These are phyloP conservation scores for Oryza meyeriana DNA, from an alignment of 176 grass and related monocot species.

Conservation along the genomic window DNA sequence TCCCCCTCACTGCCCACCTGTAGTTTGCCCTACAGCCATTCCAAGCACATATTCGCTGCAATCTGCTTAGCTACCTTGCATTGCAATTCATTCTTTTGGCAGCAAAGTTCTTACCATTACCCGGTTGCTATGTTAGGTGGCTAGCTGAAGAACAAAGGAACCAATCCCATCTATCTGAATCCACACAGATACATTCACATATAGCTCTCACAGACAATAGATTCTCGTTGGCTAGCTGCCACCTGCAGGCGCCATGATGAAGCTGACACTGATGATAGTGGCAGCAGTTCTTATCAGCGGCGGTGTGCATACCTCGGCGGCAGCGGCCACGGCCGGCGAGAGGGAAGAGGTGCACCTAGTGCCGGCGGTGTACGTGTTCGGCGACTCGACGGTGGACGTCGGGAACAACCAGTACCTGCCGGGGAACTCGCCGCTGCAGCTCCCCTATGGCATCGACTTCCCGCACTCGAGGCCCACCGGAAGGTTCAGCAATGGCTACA, in stretches of 20 bases:
- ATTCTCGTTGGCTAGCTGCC: background rate
- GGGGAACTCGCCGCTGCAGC: conserved; percentile 21
- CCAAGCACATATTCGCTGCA: conserved; percentile 47
- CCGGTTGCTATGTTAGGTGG: background rate
- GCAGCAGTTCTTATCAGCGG: background rate
- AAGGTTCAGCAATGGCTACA: conserved; percentile 74
- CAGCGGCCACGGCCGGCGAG: background rate
- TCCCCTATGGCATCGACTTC: conserved; percentile 65
- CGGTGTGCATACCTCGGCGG: background rate
- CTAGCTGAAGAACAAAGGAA: background rate
- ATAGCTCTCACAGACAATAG: background rate
- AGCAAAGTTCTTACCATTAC: background rate
- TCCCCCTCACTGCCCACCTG: background rate
- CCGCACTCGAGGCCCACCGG: conserved; percentile 38
- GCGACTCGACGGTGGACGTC: conserved; percentile 56
- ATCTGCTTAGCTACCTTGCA: conserved; percentile 28
- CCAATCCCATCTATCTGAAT: background rate
- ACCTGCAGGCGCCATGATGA: conserved; percentile 16
- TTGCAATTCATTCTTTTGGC: conserved; percentile 21
- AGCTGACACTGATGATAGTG: background rate
- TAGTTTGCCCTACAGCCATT: conserved; percentile 25
- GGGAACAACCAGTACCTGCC: conserved; percentile 59
- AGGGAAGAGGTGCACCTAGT: conserved; percentile 34
- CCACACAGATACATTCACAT: background rate
- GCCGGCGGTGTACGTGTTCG: conserved; percentile 62